Percentiles rank a stretch among this genome's conserved stretches.
Evolutionary conservation across 2,329 filamentous ascomycete genomes (phyloP).

Genomic region (Domatiomyces globalis): DNA sequence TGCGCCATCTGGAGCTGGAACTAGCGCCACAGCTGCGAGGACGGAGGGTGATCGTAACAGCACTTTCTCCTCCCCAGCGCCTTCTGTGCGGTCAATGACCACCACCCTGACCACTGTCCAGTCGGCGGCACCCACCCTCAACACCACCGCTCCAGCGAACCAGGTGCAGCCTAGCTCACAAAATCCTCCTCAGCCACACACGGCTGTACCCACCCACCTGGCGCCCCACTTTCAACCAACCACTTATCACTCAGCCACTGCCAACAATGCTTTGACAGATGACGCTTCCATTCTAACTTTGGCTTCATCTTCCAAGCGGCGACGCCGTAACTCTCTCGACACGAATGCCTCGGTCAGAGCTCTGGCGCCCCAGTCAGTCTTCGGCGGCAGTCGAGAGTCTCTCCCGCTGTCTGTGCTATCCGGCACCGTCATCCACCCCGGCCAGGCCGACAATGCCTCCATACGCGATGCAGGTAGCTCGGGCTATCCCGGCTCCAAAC

Average conservation of each 20-base stretch:
- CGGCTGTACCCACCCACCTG: constrained; percentile 47
- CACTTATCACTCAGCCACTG: constrained; percentile 47
- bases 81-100: constrained; percentile 50
- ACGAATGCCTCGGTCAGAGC: constrained; percentile 53
- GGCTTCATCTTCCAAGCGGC: constrained; percentile 50
- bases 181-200: constrained; percentile 46
- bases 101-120: constrained; percentile 55
- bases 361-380: constrained; percentile 48
- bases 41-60: constrained; percentile 54
- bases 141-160: constrained; percentile 19
- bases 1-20: constrained; percentile 69
- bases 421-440: constrained; percentile 35
- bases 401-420: constrained; percentile 49
- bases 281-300: constrained; percentile 53
- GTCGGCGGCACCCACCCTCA: constrained; percentile 30
- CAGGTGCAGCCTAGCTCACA: constrained; percentile 29
- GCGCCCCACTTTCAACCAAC: constrained; percentile 37
- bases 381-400: constrained; percentile 50
- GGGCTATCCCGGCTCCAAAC: constrained; percentile 37
- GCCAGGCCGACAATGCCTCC: constrained; percentile 27
- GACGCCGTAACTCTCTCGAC: constrained; percentile 48
- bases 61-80: constrained; percentile 51
- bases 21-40: constrained; percentile 50
- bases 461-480: constrained; percentile 21
- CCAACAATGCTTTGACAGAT: constrained; percentile 50